Evolutionary conservation across 176 grass and related monocot genomes (phyloP).

Genomic region (Oryza rufipogon): DNA sequence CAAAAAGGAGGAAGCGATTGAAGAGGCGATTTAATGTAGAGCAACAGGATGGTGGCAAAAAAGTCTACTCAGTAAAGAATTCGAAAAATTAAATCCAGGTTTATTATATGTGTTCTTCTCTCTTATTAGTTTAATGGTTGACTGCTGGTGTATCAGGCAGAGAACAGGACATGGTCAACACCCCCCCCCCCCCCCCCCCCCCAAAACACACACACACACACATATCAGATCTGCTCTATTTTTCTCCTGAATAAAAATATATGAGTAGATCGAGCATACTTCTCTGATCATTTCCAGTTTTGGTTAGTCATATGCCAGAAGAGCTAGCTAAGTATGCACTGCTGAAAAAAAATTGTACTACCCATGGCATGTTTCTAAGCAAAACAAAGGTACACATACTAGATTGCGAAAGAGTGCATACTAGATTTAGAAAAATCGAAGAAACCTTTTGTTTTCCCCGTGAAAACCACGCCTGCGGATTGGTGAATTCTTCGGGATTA

Average conservation of each 20-base stretch:
- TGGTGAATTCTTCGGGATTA: not conserved
- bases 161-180: slow-evolving; percentile 3
- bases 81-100: slow-evolving; percentile 20
- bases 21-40: slow-evolving; percentile 23
- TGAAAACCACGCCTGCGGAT: not conserved
- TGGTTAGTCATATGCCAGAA: not conserved
- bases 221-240: too few species aligned
- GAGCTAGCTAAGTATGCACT: not conserved
- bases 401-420: not conserved
- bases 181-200: not conserved
- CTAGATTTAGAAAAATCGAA: not conserved
- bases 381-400: not conserved
- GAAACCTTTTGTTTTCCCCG: not conserved
- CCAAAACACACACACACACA: not conserved
- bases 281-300: not conserved
- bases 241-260: not conserved
- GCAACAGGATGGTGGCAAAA: not conserved
- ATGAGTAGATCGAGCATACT: not conserved
- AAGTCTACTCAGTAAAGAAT: slow-evolving; percentile 39
- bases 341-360: not conserved
- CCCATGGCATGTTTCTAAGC: not conserved
- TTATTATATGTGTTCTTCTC: slow-evolving; percentile 18
- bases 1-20: not conserved
- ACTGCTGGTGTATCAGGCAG: slow-evolving; percentile 21
- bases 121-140: slow-evolving; percentile 36